phyloP scores from a whole-genome alignment of 2,329 filamentous ascomycete genomes.

The Rhinocladiella mackenziei region DNA sequence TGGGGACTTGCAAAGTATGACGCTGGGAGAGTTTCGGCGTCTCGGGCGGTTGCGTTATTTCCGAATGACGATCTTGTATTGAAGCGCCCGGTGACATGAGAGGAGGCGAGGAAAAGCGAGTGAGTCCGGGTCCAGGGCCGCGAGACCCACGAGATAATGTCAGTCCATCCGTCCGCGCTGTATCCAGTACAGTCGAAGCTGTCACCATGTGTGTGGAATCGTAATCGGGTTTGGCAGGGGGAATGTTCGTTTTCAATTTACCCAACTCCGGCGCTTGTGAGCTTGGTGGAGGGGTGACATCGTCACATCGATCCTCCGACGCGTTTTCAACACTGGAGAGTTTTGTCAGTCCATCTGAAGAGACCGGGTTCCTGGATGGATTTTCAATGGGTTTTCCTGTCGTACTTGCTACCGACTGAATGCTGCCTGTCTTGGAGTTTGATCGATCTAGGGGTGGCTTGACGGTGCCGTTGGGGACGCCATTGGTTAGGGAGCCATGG shows the following conservation, averaged over 20 bases:
- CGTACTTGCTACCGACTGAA: conserved; percentile 44
- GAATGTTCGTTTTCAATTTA: conserved; percentile 17
- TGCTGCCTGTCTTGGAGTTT: conserved; percentile 42
- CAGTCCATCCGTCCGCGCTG: conserved; percentile 26
- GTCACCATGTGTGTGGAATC: conserved; percentile 32
- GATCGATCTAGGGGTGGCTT: conserved; percentile 40
- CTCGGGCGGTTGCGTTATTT: conserved; percentile 50
- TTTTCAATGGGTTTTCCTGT: conserved; percentile 32
- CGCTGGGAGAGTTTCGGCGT: conserved; percentile 67
- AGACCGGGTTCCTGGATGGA: conserved; percentile 30
- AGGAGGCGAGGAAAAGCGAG: conserved; percentile 41
- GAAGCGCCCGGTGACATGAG: conserved; percentile 57
- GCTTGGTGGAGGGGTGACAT: conserved; percentile 30
- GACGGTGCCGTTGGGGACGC: conserved; percentile 46
- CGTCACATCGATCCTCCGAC: conserved; percentile 12
- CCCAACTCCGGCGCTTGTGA: conserved; percentile 28
- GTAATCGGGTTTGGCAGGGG: conserved; percentile 26
- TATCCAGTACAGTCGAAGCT: conserved; percentile 35
- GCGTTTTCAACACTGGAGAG: conserved; percentile 27
- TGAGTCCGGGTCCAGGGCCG: conserved; percentile 17
- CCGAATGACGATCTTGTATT: conserved; percentile 16
- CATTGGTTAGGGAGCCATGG: conserved; percentile 34
- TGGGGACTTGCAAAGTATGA: conserved; percentile 84
- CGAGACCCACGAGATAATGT: conserved; percentile 9
- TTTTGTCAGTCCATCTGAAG: conserved; percentile 26